A percentile compares a stretch with the other conserved stretches of the same genome.
Conservation (phyloP, 768 basidiomycete genomes). For the Hygrocybe coccinea region DNA sequence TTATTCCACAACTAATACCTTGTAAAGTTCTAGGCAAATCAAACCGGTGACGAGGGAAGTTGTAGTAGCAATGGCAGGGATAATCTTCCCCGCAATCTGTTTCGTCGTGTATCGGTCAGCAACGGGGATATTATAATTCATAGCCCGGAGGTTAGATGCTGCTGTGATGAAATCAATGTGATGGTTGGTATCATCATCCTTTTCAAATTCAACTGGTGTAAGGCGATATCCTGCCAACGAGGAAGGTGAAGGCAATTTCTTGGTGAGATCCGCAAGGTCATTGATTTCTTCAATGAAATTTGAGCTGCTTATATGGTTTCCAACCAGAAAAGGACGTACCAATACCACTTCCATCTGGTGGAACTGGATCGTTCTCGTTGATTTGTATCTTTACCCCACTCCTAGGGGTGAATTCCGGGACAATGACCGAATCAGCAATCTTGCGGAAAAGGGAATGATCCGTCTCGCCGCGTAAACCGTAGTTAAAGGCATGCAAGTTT, state of each 20-base stretch:
- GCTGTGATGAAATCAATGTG: slow-evolving; percentile 99
- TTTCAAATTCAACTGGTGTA: slow-evolving; percentile 95
- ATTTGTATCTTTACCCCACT: slow-evolving; percentile 91
- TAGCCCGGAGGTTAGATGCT: slow-evolving; percentile 91
- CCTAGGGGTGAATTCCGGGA: slow-evolving; percentile 91
- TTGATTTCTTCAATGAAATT: neutral
- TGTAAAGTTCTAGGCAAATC: slow-evolving; percentile 95
- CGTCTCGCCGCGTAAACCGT: slow-evolving; percentile 86
- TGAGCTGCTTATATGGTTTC: neutral
- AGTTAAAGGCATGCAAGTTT: slow-evolving; percentile 97
- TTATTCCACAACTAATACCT: slow-evolving; percentile 44
- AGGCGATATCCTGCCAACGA: slow-evolving; percentile 95
- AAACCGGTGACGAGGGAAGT: slow-evolving; percentile 94
- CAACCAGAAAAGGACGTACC: slow-evolving; percentile 24
- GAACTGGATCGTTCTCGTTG: slow-evolving; percentile 84
- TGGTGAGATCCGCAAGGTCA: slow-evolving; percentile 40
- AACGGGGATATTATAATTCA: slow-evolving; percentile 84
- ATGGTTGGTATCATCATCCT: slow-evolving; percentile 96
- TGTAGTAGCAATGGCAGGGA: slow-evolving; percentile 98
- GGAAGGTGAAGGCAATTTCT: slow-evolving; percentile 80
- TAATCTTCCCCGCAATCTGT: slow-evolving; percentile 98
- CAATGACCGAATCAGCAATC: slow-evolving; percentile 73
- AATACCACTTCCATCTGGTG: slow-evolving; percentile 43
- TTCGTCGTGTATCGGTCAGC: slow-evolving; percentile 93
- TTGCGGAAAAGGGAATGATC: slow-evolving; percentile 78